Conservation (phyloP, 495 filamentous ascomycete genomes). For the Podospora comata region DNA sequence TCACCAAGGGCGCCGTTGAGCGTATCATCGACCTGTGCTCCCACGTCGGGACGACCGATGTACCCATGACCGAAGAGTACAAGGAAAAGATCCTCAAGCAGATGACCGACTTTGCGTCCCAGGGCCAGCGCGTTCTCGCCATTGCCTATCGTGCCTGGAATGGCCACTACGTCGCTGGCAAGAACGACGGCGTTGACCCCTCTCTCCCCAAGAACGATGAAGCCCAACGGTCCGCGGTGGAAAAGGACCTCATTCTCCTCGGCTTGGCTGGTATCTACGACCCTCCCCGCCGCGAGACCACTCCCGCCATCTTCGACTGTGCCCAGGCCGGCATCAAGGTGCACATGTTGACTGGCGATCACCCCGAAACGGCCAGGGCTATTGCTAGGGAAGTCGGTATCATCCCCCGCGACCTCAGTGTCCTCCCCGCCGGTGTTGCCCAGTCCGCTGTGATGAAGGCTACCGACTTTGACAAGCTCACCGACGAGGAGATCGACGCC, state of each 20-base stretch:
- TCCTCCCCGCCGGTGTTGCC: slow-evolving; percentile 52
- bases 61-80: slow-evolving; percentile 1
- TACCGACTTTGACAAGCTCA: slow-evolving; percentile 59
- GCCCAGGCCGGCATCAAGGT: slow-evolving; percentile 69
- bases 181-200: slow-evolving; percentile 1
- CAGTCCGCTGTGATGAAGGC: slow-evolving; percentile 60
- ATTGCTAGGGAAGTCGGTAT: slow-evolving; percentile 77
- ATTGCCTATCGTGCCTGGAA: slow-evolving; percentile 54
- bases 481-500: slow-evolving; percentile 57
- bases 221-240: slow-evolving; percentile 46
- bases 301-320: slow-evolving; percentile 61
- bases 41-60: slow-evolving; percentile 45
- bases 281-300: slow-evolving; percentile 67
- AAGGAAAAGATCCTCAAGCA: slow-evolving; percentile 51
- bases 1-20: slow-evolving; percentile 81
- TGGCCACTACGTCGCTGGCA: slow-evolving; percentile 20
- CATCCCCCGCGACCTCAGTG: slow-evolving; percentile 55
- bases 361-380: slow-evolving; percentile 68
- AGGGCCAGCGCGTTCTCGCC: slow-evolving; percentile 80
- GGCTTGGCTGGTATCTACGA: slow-evolving; percentile 76
- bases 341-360: slow-evolving; percentile 80
- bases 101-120: slow-evolving; percentile 64
- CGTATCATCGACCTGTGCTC: slow-evolving; percentile 70
- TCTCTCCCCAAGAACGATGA: slow-evolving; percentile 25
- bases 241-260: slow-evolving; percentile 56